Evolutionary conservation across 1,139 yeast genomes (phyloP).

Genomic region (Lizanozyma gosingica): DNA sequence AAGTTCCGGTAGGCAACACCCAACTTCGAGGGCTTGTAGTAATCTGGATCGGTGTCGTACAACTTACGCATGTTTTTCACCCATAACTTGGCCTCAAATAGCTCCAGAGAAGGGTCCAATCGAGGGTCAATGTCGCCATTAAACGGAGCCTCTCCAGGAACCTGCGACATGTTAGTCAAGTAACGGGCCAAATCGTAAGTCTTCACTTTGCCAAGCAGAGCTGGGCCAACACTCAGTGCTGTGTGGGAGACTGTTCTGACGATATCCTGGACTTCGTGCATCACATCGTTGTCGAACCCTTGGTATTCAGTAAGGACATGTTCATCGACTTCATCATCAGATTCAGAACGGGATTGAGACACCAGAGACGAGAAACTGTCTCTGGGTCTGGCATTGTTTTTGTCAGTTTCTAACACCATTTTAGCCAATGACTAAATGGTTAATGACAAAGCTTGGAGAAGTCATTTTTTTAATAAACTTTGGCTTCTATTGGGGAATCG

Average conservation of each 20-base stretch:
- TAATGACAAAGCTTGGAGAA: no score
- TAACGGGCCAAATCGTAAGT: conserved; percentile 19
- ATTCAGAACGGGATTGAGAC: no score
- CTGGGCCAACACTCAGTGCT: neutral
- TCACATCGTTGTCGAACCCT: conserved; percentile 26
- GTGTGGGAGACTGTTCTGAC: conserved; percentile 44
- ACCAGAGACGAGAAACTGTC: no score
- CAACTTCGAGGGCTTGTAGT: conserved; percentile 52
- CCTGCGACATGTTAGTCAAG: conserved; percentile 42
- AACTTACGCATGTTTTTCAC: conserved; percentile 57
- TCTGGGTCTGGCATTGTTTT: no score
- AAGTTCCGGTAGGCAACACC: conserved; percentile 65
- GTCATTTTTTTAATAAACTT: no score
- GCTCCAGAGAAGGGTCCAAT: conserved; percentile 44
- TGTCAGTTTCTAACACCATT: no score
- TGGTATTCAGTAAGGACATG: conserved; percentile 20
- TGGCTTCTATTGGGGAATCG: no score
- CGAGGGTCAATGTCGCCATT: conserved; percentile 23
- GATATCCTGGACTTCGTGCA: conserved; percentile 40
- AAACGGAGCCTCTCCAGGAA: conserved; percentile 40
- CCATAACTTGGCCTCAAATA: conserved; percentile 64
- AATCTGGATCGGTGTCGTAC: conserved; percentile 49
- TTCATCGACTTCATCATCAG: neutral
- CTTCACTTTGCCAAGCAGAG: no score
- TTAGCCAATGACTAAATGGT: no score